Percentiles rank a stretch among this genome's conserved stretches.
These are phyloP conservation scores for Aspergillus viridinutans DNA, from an alignment of 2,329 filamentous ascomycete species.

Conservation along the genomic window DNA sequence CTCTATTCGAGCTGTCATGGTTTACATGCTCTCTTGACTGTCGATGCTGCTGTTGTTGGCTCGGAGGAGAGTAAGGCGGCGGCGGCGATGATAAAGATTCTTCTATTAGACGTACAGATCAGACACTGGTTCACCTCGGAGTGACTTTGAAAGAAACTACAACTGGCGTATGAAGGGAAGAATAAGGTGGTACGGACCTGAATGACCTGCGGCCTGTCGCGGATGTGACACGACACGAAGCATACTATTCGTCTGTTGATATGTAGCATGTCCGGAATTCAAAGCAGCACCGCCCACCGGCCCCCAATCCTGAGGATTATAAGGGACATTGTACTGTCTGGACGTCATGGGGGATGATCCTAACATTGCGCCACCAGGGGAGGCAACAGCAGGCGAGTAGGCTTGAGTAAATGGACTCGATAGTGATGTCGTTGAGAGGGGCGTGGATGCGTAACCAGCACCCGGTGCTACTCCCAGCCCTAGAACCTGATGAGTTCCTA, in stretches of 20 bases:
- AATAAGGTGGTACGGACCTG: slow-evolving; percentile 25
- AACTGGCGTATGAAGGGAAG: not conserved
- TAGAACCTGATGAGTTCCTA: slow-evolving; percentile 36
- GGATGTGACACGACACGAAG: slow-evolving; percentile 24
- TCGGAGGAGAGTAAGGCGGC: slow-evolving; percentile 38
- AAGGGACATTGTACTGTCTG: slow-evolving; percentile 43
- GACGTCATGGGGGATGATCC: slow-evolving; percentile 42
- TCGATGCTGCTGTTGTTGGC: slow-evolving; percentile 18
- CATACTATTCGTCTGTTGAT: slow-evolving; percentile 26
- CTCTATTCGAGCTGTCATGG: slow-evolving; percentile 8
- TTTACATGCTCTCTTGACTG: slow-evolving; percentile 13
- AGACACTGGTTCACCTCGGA: not conserved
- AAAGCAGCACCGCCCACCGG: slow-evolving; percentile 30
- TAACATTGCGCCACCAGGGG: slow-evolving; percentile 33
- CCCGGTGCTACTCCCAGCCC: slow-evolving; percentile 27
- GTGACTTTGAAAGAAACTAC: not conserved
- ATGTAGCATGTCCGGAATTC: slow-evolving; percentile 22
- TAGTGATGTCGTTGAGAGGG: slow-evolving; percentile 41
- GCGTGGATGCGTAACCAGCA: slow-evolving; percentile 31
- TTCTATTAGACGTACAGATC: slow-evolving; percentile 17
- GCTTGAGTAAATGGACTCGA: slow-evolving; percentile 42
- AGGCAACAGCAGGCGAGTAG: slow-evolving; percentile 34
- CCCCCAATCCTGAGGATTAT: slow-evolving; percentile 49
- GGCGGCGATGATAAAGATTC: slow-evolving; percentile 32
- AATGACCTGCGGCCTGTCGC: slow-evolving; percentile 23